These are phyloP conservation scores for Eucalyptus albens DNA, from an alignment of 345 rosid species.

Conservation along the genomic window DNA sequence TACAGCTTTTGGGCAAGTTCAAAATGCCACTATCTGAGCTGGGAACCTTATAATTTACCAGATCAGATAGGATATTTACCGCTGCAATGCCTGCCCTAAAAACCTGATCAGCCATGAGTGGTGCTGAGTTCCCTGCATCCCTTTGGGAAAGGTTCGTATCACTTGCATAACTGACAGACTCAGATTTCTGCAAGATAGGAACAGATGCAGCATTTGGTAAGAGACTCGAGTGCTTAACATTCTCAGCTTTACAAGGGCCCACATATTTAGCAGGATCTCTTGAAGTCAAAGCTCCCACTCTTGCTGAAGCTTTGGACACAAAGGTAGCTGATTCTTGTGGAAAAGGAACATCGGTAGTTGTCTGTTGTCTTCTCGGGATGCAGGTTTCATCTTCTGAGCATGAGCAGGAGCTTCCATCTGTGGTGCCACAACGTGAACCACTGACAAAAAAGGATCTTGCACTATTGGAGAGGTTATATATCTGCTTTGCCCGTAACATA, in stretches of 20 bases:
- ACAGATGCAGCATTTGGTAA: slow-evolving; percentile 23
- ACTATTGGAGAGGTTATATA: slow-evolving; percentile 56
- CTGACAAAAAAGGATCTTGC: slow-evolving; percentile 56
- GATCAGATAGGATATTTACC: slow-evolving; percentile 45
- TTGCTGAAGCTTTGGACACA: slow-evolving; percentile 9
- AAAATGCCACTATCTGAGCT: slow-evolving; percentile 21
- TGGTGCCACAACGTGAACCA: slow-evolving; percentile 49
- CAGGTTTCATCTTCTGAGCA: slow-evolving; percentile 72
- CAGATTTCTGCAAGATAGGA: slow-evolving; percentile 25
- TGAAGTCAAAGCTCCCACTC: slow-evolving; percentile 12
- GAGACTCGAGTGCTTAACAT: slow-evolving; percentile 3
- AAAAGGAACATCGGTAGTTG: slow-evolving; percentile 22
- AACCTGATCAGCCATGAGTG: slow-evolving; percentile 55
- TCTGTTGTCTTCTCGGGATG: slow-evolving; percentile 41
- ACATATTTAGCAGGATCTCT: slow-evolving; percentile 22
- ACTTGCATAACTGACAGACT: slow-evolving; percentile 37
- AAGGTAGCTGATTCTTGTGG: slow-evolving; percentile 25
- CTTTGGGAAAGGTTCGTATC: slow-evolving; percentile 8
- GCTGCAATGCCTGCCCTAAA: slow-evolving; percentile 66
- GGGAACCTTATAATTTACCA: slow-evolving; percentile 59
- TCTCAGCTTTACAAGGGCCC: slow-evolving; percentile 25
- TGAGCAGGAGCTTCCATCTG: slow-evolving; percentile 66
- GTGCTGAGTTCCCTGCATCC: slow-evolving; percentile 20
- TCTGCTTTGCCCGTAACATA: slow-evolving; percentile 71
- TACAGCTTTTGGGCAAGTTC: slow-evolving; percentile 20